Evolutionary conservation across 495 filamentous ascomycete genomes (phyloP).

Genomic region (Aspergillus leporis): DNA sequence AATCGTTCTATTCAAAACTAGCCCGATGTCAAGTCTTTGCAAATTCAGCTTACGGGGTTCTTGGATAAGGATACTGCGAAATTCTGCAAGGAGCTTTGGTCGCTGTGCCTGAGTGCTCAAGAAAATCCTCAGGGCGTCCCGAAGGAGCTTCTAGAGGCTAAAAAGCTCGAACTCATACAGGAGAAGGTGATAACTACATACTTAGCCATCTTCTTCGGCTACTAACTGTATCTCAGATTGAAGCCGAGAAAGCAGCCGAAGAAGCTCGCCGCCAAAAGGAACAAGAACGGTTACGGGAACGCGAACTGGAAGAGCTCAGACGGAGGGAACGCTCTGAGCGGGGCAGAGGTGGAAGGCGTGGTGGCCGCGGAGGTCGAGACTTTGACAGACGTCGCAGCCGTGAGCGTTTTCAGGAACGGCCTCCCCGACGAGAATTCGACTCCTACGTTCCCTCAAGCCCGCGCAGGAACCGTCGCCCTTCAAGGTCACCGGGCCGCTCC

Average conservation of each 20-base stretch:
- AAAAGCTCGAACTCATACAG: conserved; percentile 90
- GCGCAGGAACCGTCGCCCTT: conserved; percentile 37
- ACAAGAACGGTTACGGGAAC: conserved; percentile 56
- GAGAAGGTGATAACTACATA: conserved; percentile 66
- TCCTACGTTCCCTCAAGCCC: conserved; percentile 55
- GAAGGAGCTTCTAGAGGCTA: conserved; percentile 90
- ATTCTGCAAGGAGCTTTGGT: conserved; percentile 96
- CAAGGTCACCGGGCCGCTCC: conserved; percentile 36
- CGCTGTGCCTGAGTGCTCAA: conserved; percentile 85
- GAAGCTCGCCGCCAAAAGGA: conserved; percentile 70
- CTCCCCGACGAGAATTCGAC: conserved; percentile 54
- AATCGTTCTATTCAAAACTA: conserved; percentile 33
- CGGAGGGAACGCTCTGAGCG: conserved; percentile 75
- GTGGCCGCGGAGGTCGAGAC: conserved; percentile 51
- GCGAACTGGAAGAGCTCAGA: conserved; percentile 64
- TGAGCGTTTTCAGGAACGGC: conserved; percentile 53
- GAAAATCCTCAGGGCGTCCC: conserved; percentile 85
- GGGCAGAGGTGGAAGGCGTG: conserved; percentile 57
- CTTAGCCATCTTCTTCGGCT: neutral
- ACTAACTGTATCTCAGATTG: conserved; percentile 56
- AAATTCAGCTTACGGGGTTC: conserved; percentile 92
- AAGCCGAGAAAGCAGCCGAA: conserved; percentile 80
- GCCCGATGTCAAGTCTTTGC: conserved; percentile 93
- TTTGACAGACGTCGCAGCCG: conserved; percentile 51
- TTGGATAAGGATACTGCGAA: conserved; percentile 87